These are phyloP conservation scores for Entomortierella lignicola DNA, from an alignment of 192 early-diverging fungal genomes.

Conservation along the genomic window DNA sequence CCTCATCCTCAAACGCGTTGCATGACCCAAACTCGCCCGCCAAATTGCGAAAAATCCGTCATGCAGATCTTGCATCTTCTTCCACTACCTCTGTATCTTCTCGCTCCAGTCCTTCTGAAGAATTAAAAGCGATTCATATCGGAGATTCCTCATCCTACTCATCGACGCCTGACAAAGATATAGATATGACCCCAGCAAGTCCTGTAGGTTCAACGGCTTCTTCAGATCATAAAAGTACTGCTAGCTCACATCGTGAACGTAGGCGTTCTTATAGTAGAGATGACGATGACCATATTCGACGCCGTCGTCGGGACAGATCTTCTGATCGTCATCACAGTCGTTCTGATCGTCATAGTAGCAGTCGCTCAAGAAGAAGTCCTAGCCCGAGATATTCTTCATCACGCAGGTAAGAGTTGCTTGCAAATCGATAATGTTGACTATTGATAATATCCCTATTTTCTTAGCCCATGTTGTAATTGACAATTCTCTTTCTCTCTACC, in stretches of 20 bases:
- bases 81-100: conserved; percentile 31
- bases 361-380: conserved; percentile 33
- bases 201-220: conserved; percentile 29
- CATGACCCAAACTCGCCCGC: conserved; percentile 49
- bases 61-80: conserved; percentile 45
- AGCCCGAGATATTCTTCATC: conserved; percentile 40
- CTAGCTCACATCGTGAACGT: conserved; percentile 25
- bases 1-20: conserved; percentile 48
- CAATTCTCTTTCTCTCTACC: neutral
- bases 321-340: conserved; percentile 27
- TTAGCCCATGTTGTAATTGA: neutral
- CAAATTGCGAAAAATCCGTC: conserved; percentile 57
- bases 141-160: conserved; percentile 8
- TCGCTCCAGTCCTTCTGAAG: conserved; percentile 47
- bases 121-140: conserved; percentile 38
- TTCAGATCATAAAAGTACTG: conserved; percentile 27
- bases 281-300: conserved; percentile 23
- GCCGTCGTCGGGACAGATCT: conserved; percentile 30
- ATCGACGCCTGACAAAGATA: conserved; percentile 11
- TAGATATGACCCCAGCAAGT: conserved; percentile 45
- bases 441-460: too few relatives aligned
- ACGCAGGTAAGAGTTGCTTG: conserved; percentile 27
- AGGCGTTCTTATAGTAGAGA: conserved; percentile 36
- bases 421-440: too few relatives aligned
- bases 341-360: conserved; percentile 10